Evolutionary conservation across 371 early-diverging fungal genomes (phyloP), one percentile per base, ranked within the genome.

Genomic region (Rhizomucor miehei): DNA sequence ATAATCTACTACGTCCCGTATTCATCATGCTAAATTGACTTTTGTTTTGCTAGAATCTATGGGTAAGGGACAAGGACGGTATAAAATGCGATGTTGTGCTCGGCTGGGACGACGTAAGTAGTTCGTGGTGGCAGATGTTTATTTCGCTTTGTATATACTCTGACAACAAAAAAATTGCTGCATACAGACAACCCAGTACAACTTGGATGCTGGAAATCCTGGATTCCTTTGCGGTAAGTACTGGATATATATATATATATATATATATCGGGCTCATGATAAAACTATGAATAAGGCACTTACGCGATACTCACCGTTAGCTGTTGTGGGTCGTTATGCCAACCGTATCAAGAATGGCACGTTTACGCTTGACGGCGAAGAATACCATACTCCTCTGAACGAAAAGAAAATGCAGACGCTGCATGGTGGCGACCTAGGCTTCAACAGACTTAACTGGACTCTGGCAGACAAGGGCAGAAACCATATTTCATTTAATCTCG

Each of bases 281-380:
- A 3, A 29, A 3, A 29, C n/a, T 29, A 29, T 29, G 8, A 29
- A 29, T 29, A 29, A 5, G 3, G 3, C 29, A 29, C n/a, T n/a
- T n/a, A n/a, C n/a, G n/a, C n/a, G n/a, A n/a, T n/a, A n/a, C n/a
- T n/a, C n/a, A n/a, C n/a, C n/a, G n/a, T n/a, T n/a, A 53, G 62
- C 55, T 23, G 57, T 62, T 17, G 62, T 62, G 3, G 62, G 62
- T 35, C 56, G 57, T 24, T 62, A 62, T 25, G 62, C 62, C 38
- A 62, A 62, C 37, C 62, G 62, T 16, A 62, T 62, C 37, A 48
- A 29, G 40, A 62, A 62, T 50, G 62, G 57, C 9, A 62, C 62
- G 2, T 62, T 62, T 21, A 43, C 48, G 3, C 34, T 62, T 23
- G 50, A 62, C 20, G 57, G 23, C 21, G 23, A n/a, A n/a, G 40